These are phyloP conservation scores for Neurospora pannonica DNA, from an alignment of 495 filamentous ascomycete species.

Conservation along the genomic window DNA sequence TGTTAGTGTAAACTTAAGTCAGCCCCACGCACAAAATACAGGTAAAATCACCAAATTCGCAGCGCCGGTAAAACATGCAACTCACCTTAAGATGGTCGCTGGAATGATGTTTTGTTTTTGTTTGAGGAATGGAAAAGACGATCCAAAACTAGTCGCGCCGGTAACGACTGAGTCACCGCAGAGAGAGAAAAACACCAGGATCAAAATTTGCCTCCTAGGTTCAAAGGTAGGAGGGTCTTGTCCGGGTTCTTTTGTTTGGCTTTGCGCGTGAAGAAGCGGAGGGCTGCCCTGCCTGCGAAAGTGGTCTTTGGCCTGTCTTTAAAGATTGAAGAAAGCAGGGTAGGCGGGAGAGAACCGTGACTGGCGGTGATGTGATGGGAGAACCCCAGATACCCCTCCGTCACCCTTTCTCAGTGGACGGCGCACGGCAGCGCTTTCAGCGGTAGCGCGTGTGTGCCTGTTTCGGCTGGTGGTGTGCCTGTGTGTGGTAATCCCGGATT, in stretches of 20 bases:
- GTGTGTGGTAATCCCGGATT: neutral
- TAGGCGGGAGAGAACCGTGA: neutral
- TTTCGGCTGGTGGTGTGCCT: neutral
- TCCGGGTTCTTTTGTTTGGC: neutral
- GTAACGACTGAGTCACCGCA: neutral
- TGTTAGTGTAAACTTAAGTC: neutral
- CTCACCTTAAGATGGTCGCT: neutral
- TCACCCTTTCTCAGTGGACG: neutral
- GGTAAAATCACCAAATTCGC: neutral
- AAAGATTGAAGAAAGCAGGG: neutral
- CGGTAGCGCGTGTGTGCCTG: neutral
- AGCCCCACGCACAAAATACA: neutral
- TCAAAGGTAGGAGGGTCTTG: neutral
- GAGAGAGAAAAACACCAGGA: neutral
- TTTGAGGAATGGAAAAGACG: neutral
- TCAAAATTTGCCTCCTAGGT: neutral
- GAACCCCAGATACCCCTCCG: neutral
- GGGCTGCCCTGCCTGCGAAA: neutral
- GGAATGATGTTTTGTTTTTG: neutral
- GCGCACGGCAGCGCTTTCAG: neutral
- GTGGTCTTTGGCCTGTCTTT: neutral
- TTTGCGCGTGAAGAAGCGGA: neutral
- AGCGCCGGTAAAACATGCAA: neutral
- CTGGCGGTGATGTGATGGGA: neutral
- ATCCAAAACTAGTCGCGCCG: neutral